Evolutionary conservation across 768 basidiomycete genomes (phyloP).

Genomic region (Chalciporus sphaerocephalus): DNA sequence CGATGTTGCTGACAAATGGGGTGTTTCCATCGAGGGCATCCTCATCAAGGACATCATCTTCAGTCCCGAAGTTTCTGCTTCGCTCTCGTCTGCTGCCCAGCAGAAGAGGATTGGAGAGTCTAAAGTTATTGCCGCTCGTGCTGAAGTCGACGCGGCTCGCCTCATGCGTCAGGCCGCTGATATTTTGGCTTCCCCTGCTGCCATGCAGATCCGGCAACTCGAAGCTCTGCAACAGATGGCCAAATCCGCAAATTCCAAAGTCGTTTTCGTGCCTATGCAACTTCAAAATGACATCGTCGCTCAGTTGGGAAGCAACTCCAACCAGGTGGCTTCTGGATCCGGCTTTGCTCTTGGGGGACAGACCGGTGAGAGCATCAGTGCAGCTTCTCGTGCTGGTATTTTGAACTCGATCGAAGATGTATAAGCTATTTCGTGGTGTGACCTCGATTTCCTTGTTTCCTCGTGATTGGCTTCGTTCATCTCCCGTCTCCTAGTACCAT

Average conservation of each 20-base stretch:
- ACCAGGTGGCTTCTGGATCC: slow-evolving; percentile 23
- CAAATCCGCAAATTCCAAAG: slow-evolving; percentile 81
- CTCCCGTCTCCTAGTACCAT: background rate
- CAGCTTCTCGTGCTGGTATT: slow-evolving; percentile 24
- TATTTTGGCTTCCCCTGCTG: slow-evolving; percentile 89
- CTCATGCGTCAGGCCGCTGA: slow-evolving; percentile 97
- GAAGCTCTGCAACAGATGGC: slow-evolving; percentile 97
- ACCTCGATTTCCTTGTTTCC: background rate
- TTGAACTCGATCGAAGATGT: slow-evolving; percentile 24
- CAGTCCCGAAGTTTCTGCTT: slow-evolving; percentile 83
- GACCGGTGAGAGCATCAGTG: slow-evolving; percentile 21
- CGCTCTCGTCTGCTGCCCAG: slow-evolving; percentile 91
- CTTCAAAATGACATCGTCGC: slow-evolving; percentile 68
- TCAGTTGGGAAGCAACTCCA: slow-evolving; percentile 37
- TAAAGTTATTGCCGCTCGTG: slow-evolving; percentile 93
- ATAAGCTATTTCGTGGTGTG: slow-evolving; percentile 7
- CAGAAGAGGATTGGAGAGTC: slow-evolving; percentile 96
- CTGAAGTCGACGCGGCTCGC: slow-evolving; percentile 91
- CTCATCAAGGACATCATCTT: slow-evolving; percentile 95
- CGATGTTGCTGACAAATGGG: slow-evolving; percentile 92
- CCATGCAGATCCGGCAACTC: slow-evolving; percentile 97
- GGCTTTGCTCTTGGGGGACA: slow-evolving; percentile 21
- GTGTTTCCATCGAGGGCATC: slow-evolving; percentile 94
- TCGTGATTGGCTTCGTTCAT: background rate
- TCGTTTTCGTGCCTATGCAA: slow-evolving; percentile 93